phyloP scores from a whole-genome alignment of 306 rosid genomes.

The Castanea sativa region DNA sequence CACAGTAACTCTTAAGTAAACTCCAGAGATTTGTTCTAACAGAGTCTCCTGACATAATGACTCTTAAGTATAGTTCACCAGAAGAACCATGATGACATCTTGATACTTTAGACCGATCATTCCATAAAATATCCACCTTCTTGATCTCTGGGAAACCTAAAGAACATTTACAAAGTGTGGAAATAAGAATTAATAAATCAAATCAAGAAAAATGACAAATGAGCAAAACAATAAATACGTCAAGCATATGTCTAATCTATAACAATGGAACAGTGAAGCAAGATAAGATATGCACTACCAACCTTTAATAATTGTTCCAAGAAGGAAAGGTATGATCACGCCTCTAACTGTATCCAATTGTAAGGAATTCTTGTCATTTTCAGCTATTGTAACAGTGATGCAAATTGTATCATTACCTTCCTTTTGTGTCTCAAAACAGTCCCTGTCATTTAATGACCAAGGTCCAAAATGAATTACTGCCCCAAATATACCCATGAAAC shows the following conservation, averaged over 20 bases:
- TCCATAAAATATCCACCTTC: conserved; percentile 84
- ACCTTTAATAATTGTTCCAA: conserved; percentile 74
- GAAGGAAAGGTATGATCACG: conserved; percentile 64
- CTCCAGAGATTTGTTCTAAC: conserved; percentile 59
- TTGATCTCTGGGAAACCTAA: conserved; percentile 74
- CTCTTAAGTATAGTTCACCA: conserved; percentile 82
- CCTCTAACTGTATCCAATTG: conserved; percentile 55
- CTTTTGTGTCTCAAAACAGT: conserved; percentile 37
- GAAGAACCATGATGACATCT: conserved; percentile 35
- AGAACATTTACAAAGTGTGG: conserved; percentile 25
- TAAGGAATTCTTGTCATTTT: conserved; percentile 37
- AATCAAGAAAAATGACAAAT: neutral
- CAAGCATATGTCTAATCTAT: neutral
- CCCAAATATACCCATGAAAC: neutral
- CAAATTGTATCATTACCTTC: conserved; percentile 43
- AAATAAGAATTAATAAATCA: conserved; percentile 9
- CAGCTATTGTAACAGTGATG: conserved; percentile 53
- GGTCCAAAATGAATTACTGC: conserved; percentile 29
- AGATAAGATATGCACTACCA: conserved; percentile 26
- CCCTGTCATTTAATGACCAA: conserved; percentile 50
- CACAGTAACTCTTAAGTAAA: conserved; percentile 54
- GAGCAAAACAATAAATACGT: neutral
- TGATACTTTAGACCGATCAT: conserved; percentile 44
- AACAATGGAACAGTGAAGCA: neutral
- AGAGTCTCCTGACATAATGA: conserved; percentile 52